phyloP scores from a whole-genome alignment of 805 yeast genomes.

The Alloascoidea hylecoeti region DNA sequence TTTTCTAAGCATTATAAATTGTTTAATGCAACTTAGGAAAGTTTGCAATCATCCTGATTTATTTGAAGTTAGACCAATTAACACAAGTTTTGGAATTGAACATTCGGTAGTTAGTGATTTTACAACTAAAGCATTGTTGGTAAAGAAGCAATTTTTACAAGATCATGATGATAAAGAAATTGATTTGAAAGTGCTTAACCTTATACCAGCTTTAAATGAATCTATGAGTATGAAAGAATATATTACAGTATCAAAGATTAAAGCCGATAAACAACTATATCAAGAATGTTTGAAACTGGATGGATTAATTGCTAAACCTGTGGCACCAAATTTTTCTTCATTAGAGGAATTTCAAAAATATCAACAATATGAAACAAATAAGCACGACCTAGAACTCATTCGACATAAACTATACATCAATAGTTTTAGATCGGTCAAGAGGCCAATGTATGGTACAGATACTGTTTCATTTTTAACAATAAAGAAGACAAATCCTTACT shows the following conservation, averaged over 20 bases:
- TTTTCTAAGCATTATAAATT: constrained; percentile 86
- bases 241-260: constrained; percentile 6
- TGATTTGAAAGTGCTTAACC: constrained; percentile 44
- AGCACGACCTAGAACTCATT: neutral
- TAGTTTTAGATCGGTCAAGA: constrained; percentile 42
- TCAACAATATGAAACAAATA: constrained; percentile 21
- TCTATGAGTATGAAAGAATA: constrained; percentile 8
- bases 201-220: constrained; percentile 39
- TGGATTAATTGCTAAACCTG: neutral
- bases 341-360: constrained; percentile 43
- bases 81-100: constrained; percentile 75
- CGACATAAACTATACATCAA: constrained; percentile 50
- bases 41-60: constrained; percentile 95
- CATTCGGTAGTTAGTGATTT: constrained; percentile 43
- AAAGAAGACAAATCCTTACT: constrained; percentile 1
- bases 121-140: constrained; percentile 23
- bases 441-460: constrained; percentile 59
- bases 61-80: constrained; percentile 89
- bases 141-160: constrained; percentile 19
- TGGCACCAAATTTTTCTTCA: constrained; percentile 5
- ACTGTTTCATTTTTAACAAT: constrained; percentile 26
- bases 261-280: constrained; percentile 24
- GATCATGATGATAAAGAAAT: constrained; percentile 18
- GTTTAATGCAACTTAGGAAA: constrained; percentile 94
- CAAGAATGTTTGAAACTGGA: neutral